Evolutionary conservation across 2,329 filamentous ascomycete genomes (phyloP).

Genomic region (Beauveria rudraprayagi): DNA sequence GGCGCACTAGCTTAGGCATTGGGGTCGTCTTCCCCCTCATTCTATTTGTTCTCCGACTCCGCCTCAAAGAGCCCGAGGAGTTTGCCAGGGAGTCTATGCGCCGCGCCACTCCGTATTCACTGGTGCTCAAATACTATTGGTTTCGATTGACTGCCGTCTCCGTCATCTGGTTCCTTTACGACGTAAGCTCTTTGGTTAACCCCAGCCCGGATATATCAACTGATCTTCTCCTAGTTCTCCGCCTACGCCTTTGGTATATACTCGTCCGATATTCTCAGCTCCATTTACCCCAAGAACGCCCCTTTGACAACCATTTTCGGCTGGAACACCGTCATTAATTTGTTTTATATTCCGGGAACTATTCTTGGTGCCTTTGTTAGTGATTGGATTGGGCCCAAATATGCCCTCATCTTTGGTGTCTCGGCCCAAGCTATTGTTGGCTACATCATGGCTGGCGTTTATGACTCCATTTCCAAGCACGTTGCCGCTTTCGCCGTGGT

Average conservation of each 20-base stretch:
- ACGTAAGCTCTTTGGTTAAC: constrained; percentile 34
- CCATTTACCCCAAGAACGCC: constrained; percentile 49
- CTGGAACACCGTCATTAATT: constrained; percentile 81
- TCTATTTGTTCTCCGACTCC: constrained; percentile 62
- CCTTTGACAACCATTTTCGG: constrained; percentile 73
- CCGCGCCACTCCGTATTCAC: constrained; percentile 44
- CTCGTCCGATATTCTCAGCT: constrained; percentile 63
- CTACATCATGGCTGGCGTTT: constrained; percentile 82
- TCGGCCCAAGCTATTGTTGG: constrained; percentile 67
- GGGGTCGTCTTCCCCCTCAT: constrained; percentile 70
- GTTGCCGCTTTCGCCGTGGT: constrained; percentile 30
- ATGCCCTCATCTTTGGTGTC: constrained; percentile 65
- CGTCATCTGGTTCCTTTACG: constrained; percentile 79
- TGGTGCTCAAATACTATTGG: constrained; percentile 62
- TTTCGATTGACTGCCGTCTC: constrained; percentile 61
- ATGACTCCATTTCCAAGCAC: constrained; percentile 55
- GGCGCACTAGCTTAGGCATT: constrained; percentile 73
- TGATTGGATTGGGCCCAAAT: constrained; percentile 71
- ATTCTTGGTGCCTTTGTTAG: constrained; percentile 67
- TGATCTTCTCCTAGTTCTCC: constrained; percentile 49
- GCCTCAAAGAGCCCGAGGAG: constrained; percentile 70
- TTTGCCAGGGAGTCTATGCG: constrained; percentile 65
- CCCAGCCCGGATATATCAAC: not conserved
- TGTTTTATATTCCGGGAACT: constrained; percentile 83
- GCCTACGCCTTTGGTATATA: constrained; percentile 83